phyloP scores from a whole-genome alignment of 257 asterid species.

The Anisodus tanguticus region DNA sequence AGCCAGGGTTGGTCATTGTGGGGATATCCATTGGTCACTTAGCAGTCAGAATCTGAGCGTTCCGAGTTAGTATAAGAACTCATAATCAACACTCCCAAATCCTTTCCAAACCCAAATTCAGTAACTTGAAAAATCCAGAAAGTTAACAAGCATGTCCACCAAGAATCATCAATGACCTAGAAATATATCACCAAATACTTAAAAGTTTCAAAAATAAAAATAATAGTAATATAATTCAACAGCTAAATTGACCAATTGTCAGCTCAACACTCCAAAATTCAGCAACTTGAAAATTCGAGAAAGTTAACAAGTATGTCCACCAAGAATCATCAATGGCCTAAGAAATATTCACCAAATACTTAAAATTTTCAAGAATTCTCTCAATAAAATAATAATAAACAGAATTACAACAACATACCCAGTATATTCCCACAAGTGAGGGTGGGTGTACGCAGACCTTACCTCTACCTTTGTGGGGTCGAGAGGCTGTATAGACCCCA shows the following conservation, averaged over 20 bases:
- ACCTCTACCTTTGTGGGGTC: no score
- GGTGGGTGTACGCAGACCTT: no score
- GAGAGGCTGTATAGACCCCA: no score
- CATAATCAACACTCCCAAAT: slow-evolving; percentile 13
- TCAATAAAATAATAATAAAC: background rate
- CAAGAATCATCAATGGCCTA: background rate
- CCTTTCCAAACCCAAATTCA: background rate
- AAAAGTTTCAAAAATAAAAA: slow-evolving; percentile 13
- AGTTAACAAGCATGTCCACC: background rate
- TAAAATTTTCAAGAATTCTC: background rate
- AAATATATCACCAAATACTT: slow-evolving; percentile 29
- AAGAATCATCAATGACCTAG: slow-evolving; percentile 17
- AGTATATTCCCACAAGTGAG: no score
- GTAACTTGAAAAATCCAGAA: background rate
- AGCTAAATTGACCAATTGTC: no score
- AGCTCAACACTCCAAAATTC: background rate
- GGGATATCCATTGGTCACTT: slow-evolving; percentile 70
- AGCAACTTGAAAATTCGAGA: background rate
- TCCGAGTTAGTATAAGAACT: slow-evolving; percentile 37
- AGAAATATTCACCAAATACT: background rate
- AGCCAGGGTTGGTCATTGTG: slow-evolving; percentile 43
- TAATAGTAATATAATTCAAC: no score
- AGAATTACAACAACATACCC: no score
- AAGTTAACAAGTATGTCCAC: background rate
- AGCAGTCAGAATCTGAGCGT: slow-evolving; percentile 38